Evolutionary conservation across 257 asterid genomes (phyloP), one percentile per base, ranked within the genome.

Genomic region (Hygrophila difformis): DNA sequence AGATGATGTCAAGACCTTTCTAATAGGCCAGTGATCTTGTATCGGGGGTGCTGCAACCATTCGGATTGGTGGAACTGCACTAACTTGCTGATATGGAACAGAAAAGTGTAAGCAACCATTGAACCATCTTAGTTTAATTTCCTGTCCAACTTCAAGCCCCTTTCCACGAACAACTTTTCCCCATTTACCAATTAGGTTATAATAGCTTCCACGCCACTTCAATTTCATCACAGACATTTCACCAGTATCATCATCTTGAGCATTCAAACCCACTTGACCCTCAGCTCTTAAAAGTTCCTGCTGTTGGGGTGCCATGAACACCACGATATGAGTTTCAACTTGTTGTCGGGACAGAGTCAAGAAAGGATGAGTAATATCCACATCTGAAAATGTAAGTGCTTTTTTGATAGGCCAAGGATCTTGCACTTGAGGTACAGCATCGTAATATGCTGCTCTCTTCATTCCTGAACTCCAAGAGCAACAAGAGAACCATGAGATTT

Each of bases 361-460:
- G 51, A 83, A 83, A 12, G 92, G 94, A 59, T 83, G 94, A 16
- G 94, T 83, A 50, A 76, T 79, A 55, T 82, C 94, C 16, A 82
- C 91, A 56, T 82, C 94, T 17, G 94, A 82, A 52, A 71, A 60
- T 9, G 94, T 82, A 19, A 82, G 79, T 18, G 81, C 65, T 60
- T 82, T 82, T 59, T 67, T 83, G 56, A 83, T 83, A 33, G 92
- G 87, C 94, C 94, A 83, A 2, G 48, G 75, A 23, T 83, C 87
- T 43, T 60, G 82, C 41, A 67, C 60, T 56, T 53, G 80, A 33
- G 77, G 73, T 56, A 66, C 73, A 57, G 61, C 40, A 53, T 56
- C 61, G 58, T 65, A 69, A 57, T 67, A 77, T 22, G 75, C 47
- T 42, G 75, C 49, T 57, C 92, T 75, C 81, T 75, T 76, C 94